Percentiles rank a stretch among this genome's conserved stretches.
phyloP scores from a whole-genome alignment of 345 rosid genomes.

The Salix arbutifolia region DNA sequence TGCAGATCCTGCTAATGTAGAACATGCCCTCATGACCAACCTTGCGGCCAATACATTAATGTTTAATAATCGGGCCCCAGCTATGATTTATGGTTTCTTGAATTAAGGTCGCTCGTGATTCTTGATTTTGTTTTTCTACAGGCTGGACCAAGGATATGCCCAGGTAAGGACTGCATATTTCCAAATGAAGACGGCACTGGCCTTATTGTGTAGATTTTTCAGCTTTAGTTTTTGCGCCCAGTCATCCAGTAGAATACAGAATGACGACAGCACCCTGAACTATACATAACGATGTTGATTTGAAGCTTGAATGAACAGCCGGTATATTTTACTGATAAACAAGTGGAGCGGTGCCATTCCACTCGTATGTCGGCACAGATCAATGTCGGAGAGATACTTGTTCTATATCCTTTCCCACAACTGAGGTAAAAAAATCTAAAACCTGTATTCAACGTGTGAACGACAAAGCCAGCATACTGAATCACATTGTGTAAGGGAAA shows the following conservation, averaged over 20 bases:
- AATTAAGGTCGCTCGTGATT: neutral
- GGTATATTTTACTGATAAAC: too few species aligned
- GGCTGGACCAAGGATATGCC: conserved; percentile 95
- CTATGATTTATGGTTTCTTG: too few species aligned
- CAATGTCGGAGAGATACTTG: too few species aligned
- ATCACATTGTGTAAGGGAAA: too few species aligned
- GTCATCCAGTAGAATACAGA: conserved; percentile 80
- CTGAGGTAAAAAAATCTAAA: too few species aligned
- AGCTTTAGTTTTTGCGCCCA: conserved; percentile 59
- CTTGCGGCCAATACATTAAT: conserved; percentile 26
- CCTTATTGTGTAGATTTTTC: conserved; percentile 73
- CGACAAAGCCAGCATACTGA: too few species aligned
- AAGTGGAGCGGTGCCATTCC: too few species aligned
- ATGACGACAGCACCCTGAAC: conserved; percentile 81
- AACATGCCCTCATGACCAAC: conserved; percentile 82
- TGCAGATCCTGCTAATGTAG: conserved; percentile 89
- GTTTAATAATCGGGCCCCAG: neutral
- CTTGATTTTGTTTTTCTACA: conserved; percentile 19
- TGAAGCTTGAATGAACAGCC: too few species aligned
- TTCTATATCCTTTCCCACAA: too few species aligned
- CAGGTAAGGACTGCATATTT: conserved; percentile 93
- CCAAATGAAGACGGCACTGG: conserved; percentile 92
- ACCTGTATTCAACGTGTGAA: too few species aligned
- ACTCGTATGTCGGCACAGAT: too few species aligned
- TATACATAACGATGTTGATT: too few species aligned